A percentile compares a stretch with the other conserved stretches of the same genome.
Conservation (phyloP, 2,329 filamentous ascomycete genomes). For the Chrysosporium queenslandicum region DNA sequence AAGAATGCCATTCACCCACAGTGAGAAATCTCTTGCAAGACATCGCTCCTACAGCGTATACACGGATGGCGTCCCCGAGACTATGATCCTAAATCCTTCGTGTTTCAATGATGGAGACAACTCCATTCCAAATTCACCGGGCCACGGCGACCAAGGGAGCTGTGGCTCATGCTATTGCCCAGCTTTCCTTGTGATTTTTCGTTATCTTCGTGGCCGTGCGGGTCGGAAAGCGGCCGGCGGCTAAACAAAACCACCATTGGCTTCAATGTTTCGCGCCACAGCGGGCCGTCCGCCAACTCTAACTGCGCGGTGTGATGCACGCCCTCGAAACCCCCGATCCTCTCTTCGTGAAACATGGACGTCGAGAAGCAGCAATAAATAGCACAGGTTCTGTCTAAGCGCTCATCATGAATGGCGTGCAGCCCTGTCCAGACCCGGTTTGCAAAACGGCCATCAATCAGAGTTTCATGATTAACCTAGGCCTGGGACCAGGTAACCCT, state of each 20-base stretch:
- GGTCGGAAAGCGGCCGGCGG: constrained; percentile 11
- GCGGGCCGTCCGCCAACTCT: constrained; percentile 15
- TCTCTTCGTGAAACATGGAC: background rate
- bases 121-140: no score
- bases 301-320: constrained; percentile 2
- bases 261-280: constrained; percentile 8
- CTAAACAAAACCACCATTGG: constrained; percentile 10
- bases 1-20: no score
- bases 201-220: background rate
- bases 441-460: background rate
- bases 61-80: no score
- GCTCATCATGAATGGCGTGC: background rate
- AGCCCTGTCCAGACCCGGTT: background rate
- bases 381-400: constrained; percentile 4
- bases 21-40: no score
- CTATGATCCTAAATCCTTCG: no score
- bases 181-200: background rate
- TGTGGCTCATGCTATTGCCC: no score
- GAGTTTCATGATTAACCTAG: constrained; percentile 8
- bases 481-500: constrained; percentile 4
- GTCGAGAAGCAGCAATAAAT: constrained; percentile 3
- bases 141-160: background rate
- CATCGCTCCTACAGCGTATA: no score
- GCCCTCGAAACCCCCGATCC: background rate
- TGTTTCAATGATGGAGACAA: no score